These are phyloP conservation scores for Firmiana major DNA, from an alignment of 345 rosid genomes.

Conservation along the genomic window DNA sequence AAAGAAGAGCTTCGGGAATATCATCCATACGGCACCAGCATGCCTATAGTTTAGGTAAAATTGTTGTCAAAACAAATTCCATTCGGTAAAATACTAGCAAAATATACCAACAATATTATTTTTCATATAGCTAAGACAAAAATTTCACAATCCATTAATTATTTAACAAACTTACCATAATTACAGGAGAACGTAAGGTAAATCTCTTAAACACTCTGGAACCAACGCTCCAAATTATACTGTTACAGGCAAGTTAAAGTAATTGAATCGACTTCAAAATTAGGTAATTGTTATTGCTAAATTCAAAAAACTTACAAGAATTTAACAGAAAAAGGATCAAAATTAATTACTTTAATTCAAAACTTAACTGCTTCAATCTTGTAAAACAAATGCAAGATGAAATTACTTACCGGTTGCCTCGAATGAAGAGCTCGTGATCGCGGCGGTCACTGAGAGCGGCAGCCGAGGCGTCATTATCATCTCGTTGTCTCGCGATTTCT, in stretches of 20 bases:
- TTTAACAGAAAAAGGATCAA: background rate
- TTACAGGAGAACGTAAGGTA: slow-evolving; percentile 54
- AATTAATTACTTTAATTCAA: background rate
- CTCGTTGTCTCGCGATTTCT: slow-evolving; percentile 42
- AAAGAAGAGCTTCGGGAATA: slow-evolving; percentile 60
- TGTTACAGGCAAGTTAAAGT: slow-evolving; percentile 15
- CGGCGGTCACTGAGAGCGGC: slow-evolving; percentile 35
- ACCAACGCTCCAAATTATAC: slow-evolving; percentile 68
- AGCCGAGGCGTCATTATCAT: slow-evolving; percentile 31
- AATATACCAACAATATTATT: background rate
- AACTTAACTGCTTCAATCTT: background rate
- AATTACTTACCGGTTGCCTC: slow-evolving; percentile 57
- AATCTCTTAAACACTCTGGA: slow-evolving; percentile 70
- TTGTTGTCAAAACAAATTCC: slow-evolving; percentile 11
- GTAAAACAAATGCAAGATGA: background rate
- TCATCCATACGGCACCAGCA: slow-evolving; percentile 86
- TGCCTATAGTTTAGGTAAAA: slow-evolving; percentile 42
- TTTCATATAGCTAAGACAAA: background rate
- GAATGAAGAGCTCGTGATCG: slow-evolving; percentile 80
- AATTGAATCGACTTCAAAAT: background rate
- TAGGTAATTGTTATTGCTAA: background rate
- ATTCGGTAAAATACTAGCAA: background rate
- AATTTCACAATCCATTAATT: background rate
- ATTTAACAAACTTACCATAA: slow-evolving; percentile 39
- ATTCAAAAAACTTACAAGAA: background rate